Evolutionary conservation across 208 protist genomes (phyloP), one percentile per base, ranked within the genome.

Genomic region (Angomonas deanei): DNA sequence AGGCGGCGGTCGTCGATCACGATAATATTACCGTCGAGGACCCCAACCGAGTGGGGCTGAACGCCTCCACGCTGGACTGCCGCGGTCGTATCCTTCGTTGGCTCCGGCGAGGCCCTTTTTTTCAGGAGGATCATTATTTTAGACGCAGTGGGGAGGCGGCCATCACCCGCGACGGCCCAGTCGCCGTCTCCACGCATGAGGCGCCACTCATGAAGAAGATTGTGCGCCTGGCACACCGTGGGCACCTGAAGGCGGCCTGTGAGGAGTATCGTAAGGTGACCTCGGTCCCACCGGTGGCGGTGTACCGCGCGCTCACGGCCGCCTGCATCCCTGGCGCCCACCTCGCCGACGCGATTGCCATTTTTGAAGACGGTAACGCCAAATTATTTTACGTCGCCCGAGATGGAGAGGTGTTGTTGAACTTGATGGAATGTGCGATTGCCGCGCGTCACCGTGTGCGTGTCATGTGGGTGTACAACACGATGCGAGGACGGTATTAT

Each of bases 51-150:
- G 86, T 96, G 19, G 91, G 91, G 11, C 76, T 96, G 21, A 91
- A 96, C 67, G 84, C 91, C n/a, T 80, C 87, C 17, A 94, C 91
- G 31, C 73, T 96, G 1, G 87, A 88, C 74, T 92, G 82, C 53
- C 83, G 87, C 39, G 79, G 81, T 13, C 86, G 91, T 53, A 93
- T 96, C 68, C 83, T 94, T 73, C 91, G 91, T 50, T 96, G 87
- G 84, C 76, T 96, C 15, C 82, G 91, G 6, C 86, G 91, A 46
- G 79, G 87, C 2, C 91, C 91, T 6, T 96, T 96, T 63, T 91
- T 91, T 30, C 87, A 96, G 61, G 87, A 94, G 62, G 84, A 92
- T 63, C 72, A 90, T 56, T 96, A 93, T 79, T 94, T 93, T 66
- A 80, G 86, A 24, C 82, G 91, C 31, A 83, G 81, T n/a, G 72